Evolutionary conservation across 768 basidiomycete species (phyloP), one percentile per base, ranked within the genome.

Genomic region (Mrakia blollopis): DNA sequence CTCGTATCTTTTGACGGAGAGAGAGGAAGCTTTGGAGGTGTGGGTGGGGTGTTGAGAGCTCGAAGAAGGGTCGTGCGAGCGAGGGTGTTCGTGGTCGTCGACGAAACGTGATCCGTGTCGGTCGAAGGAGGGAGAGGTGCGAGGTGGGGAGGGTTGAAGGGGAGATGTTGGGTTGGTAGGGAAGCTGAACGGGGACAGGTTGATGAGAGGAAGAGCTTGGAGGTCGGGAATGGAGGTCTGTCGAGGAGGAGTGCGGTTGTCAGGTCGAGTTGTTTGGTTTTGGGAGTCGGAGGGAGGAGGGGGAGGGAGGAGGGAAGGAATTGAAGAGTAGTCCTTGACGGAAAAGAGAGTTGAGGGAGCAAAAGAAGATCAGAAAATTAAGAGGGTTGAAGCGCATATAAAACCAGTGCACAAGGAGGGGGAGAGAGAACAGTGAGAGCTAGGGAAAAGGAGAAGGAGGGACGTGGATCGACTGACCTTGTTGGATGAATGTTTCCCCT

Each of bases 151-250:
- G 65, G 65, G 37, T 37, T 57, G 57, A 13, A n/a, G 23, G 9
- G 57, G 28, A 28, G 57, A 28, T n/a, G 35, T 39, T 18, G 65
- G 65, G 25, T 68, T 39, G 35, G 65, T 39, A 13, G 65, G 65
- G 65, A 68, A 68, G 39, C 65, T 68, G 37, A 68, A 68, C 9
- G 65, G 65, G 4, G 65, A 68, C 21, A 68, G 11, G 65, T 68
- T 68, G 65, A 68, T 35, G 35, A 4, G 65, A 68, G 65, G 65
- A 8, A 68, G 65, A 5, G 35, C 37, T 39, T 68, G 35, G 18
- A 68, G 65, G 35, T 68, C 65, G 1, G 65, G 65, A 21, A 68
- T 39, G 35, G 65, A 68, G 3, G 65, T 39, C 37, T 39, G 35
- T 14, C 65, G 65, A 68, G 65, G 65, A n/a, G 65, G 39, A 25